These are phyloP conservation scores for Nymphaea thermarum DNA, from an alignment of 164 flowering plant genomes.

Conservation along the genomic window DNA sequence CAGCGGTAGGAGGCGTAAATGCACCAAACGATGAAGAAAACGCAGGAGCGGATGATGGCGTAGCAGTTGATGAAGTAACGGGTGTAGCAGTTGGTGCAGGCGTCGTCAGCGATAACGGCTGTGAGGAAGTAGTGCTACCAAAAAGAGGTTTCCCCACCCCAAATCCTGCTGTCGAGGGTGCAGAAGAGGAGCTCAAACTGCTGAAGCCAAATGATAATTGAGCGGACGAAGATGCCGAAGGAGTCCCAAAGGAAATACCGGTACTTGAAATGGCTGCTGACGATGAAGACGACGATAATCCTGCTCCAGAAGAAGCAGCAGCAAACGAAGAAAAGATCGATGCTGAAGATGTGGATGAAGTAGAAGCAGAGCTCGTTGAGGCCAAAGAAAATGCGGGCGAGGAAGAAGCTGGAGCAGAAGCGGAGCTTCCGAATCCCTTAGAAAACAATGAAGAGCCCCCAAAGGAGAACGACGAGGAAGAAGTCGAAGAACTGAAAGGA, in stretches of 20 bases:
- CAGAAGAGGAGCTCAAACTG: constrained; percentile 22
- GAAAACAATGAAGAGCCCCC: constrained; percentile 9
- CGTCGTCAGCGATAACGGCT: constrained; percentile 20
- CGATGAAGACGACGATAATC: constrained; percentile 14
- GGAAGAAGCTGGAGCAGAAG: constrained; percentile 11
- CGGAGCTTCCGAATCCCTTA: too few species aligned
- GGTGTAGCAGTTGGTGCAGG: constrained; percentile 15
- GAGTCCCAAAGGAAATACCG: constrained; percentile 34
- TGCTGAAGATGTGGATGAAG: constrained; percentile 14
- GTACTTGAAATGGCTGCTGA: constrained; percentile 1
- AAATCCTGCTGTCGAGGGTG: constrained; percentile 10
- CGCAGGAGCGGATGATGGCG: constrained; percentile 9
- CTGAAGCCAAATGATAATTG: constrained; percentile 19
- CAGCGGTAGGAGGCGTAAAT: constrained; percentile 5
- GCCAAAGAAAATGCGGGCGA: constrained; percentile 14
- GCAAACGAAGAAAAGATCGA: constrained; percentile 4
- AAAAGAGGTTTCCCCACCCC: too few species aligned
- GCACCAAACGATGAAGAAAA: constrained; percentile 12
- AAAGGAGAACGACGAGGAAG: constrained; percentile 10
- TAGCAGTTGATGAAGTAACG: constrained; percentile 5
- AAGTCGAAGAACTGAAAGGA: neutral
- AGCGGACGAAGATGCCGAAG: constrained; percentile 14
- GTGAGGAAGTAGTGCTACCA: constrained; percentile 19
- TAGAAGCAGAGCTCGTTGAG: constrained; percentile 10
- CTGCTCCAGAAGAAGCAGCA: too few species aligned